Base-by-base conservation (phyloP, 805 yeast genomes). In the Yarrowia alimentaria region DNA sequence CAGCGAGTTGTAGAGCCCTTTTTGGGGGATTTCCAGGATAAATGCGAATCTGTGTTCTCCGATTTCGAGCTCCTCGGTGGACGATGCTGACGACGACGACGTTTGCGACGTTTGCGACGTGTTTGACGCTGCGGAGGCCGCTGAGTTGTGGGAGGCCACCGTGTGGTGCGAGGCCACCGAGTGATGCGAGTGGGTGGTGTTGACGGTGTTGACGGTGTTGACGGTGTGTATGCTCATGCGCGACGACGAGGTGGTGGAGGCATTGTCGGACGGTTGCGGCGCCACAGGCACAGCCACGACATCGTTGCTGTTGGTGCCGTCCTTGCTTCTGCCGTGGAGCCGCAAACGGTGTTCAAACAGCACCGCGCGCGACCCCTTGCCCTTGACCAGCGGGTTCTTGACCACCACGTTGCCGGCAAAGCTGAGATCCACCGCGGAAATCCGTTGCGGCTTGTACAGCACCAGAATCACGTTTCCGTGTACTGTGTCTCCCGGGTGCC, bases 11-110 rank as follows among this genome's bases (percentile, higher is more conserved):
- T 73, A 82, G 3, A 86, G 75, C 56, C 84, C 77, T 56, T 78
- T 79, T 57, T 74, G 75, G 1, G 96, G 96, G n/a, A 89, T 72
- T 58, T 79, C 82, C 33, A 89, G 85, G 40, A 83, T 78, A 61
- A 89, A 90, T 16, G 95, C 95, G 62, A 90, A 89, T 26, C 86
- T 68, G 65, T 89, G 96, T 61, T 85, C 91, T 32, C 96, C 96
- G 16, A 22, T 40, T 14, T 16, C 37, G 22, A 25, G 20, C 33
- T 40, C 47, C 5, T 40, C 47, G 9, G 47, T 19, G 8, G 32
- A 22, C 10, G 47, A 22, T 22, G 25, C 7, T 22, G 25, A 40
- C 1, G 32, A 19, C 1, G 47, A 18, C 18, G 47, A 40, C 1
- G 32, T 11, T 6, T 18, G 17, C 3, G 47, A 40, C 29, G 17